These are phyloP conservation scores for Dovyalis caffra DNA, from an alignment of 345 rosid genomes.

Conservation along the genomic window DNA sequence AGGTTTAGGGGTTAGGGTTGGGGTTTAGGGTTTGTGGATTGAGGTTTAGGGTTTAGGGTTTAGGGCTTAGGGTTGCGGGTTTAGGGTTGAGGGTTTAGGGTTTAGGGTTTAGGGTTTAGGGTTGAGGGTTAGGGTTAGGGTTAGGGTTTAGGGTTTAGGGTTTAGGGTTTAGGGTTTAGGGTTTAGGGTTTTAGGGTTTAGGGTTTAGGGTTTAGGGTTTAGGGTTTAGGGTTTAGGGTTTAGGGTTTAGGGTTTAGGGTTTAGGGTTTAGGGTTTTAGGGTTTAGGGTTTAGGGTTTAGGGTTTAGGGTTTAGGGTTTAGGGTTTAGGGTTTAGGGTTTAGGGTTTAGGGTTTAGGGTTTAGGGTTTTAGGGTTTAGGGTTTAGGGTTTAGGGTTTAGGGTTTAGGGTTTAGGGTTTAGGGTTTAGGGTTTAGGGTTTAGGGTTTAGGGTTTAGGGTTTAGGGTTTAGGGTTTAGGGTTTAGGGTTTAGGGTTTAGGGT, in stretches of 20 bases:
- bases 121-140: background rate
- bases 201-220: slow-evolving; percentile 11
- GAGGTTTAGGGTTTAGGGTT: slow-evolving; percentile 8
- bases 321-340: slow-evolving; percentile 9
- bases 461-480: slow-evolving; percentile 16
- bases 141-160: slow-evolving; percentile 1
- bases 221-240: slow-evolving; percentile 6
- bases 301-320: slow-evolving; percentile 6
- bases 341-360: slow-evolving; percentile 8
- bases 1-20: slow-evolving; percentile 11
- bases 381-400: slow-evolving; percentile 9
- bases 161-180: slow-evolving; percentile 1
- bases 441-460: slow-evolving; percentile 8
- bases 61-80: background rate
- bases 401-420: slow-evolving; percentile 13
- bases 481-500: slow-evolving; percentile 16
- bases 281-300: slow-evolving; percentile 12
- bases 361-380: slow-evolving; percentile 7
- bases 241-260: slow-evolving; percentile 5
- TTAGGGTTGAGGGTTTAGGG: slow-evolving; percentile 10
- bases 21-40: slow-evolving; percentile 2
- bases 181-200: slow-evolving; percentile 9
- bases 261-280: slow-evolving; percentile 11
- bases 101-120: slow-evolving; percentile 7
- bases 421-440: slow-evolving; percentile 8